These are phyloP conservation scores for Pestalotiopsis sp. DNA, from an alignment of 2,329 filamentous ascomycete genomes.

Conservation along the genomic window DNA sequence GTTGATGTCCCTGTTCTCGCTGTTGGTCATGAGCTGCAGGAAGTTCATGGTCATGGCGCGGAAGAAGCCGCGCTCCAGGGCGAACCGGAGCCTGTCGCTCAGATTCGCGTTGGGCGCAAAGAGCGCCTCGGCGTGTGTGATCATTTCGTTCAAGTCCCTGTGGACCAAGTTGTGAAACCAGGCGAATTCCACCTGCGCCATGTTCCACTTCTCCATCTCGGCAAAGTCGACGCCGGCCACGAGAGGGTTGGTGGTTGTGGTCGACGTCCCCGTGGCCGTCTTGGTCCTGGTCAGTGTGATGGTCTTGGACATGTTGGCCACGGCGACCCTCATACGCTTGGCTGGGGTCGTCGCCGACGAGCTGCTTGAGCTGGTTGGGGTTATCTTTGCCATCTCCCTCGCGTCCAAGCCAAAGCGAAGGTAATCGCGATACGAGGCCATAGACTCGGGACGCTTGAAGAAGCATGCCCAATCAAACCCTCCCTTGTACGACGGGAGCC, in stretches of 20 bases:
- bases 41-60: constrained; percentile 48
- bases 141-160: no score
- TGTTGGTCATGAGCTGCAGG: constrained; percentile 38
- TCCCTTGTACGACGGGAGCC: background rate
- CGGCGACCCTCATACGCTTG: background rate
- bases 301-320: background rate
- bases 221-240: no score
- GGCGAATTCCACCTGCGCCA: constrained; percentile 30
- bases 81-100: constrained; percentile 23
- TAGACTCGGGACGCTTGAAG: background rate
- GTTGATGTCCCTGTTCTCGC: constrained; percentile 39
- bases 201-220: constrained; percentile 31
- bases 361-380: no score
- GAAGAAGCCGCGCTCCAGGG: constrained; percentile 40
- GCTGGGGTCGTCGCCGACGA: no score
- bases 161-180: background rate
- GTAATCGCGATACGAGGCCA: background rate
- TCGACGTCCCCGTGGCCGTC: no score
- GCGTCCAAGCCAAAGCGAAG: background rate
- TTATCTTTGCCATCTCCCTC: background rate
- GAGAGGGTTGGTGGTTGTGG: no score
- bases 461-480: background rate
- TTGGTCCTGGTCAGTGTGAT: no score
- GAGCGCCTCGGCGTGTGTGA: no score
- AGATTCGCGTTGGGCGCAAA: background rate